Evolutionary conservation across 2,329 filamentous ascomycete species (phyloP).

Genomic region (Trichoderma harzianum): DNA sequence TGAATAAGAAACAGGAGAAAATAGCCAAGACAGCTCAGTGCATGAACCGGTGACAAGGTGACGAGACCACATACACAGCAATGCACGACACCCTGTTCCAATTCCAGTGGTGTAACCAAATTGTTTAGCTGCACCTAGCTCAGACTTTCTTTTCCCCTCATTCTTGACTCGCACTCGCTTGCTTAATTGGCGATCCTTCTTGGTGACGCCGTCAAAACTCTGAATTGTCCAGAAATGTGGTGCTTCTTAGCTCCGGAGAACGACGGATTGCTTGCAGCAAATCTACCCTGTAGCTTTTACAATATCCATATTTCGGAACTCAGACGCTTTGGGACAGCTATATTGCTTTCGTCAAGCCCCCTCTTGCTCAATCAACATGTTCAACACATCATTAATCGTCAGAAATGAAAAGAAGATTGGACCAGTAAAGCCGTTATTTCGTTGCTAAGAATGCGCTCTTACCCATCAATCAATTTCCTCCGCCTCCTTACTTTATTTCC

Average conservation of each 20-base stretch:
- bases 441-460: background rate
- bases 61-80: background rate
- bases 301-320: background rate
- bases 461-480: background rate
- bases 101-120: background rate
- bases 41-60: background rate
- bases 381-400: background rate
- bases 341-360: background rate
- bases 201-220: background rate
- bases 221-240: background rate
- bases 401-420: background rate
- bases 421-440: background rate
- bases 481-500: background rate
- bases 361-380: background rate
- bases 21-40: background rate
- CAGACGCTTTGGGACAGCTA: background rate
- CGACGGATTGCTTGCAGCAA: background rate
- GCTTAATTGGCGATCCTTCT: background rate
- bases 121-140: background rate
- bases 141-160: conserved; percentile 1
- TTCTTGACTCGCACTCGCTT: background rate
- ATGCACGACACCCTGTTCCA: background rate
- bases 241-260: background rate
- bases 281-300: background rate
- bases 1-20: background rate